Evolutionary conservation across 148 eudicot genomes (phyloP), one percentile per base, ranked within the genome.

Genomic region (Vaccinium corymbosum): DNA sequence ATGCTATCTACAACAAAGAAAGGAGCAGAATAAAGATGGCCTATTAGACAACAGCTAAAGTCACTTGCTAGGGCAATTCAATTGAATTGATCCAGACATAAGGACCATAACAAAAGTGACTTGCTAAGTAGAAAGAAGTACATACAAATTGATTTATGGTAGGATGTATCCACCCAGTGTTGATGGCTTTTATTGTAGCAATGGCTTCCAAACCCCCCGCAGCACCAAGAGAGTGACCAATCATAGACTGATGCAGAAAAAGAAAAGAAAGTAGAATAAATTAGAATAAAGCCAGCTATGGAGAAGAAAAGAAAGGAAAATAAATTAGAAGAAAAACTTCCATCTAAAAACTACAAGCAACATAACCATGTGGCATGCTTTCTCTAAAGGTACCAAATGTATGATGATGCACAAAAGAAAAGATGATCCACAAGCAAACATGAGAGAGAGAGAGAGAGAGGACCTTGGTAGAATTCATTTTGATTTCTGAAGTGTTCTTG

Each of bases 181-280:
- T 94, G 75, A 91, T 85, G 79, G 98, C 98, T 89, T 95, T 95
- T 38, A 95, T 87, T 2, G 98, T 85, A 78, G 98, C 98, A 87
- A 95, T 95, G 80, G 98, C 98, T 93, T 95, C 98, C 94, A 95
- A 83, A 68, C 98, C 98, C 64, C 98, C 98, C 82, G 98, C 98
- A 87, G 98, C 98, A 88, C 98, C 98, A 64, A 95, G 96, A 81
- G 95, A 93, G 90, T 95, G 98, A 32, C 98, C 98, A 82, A 95
- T 95, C 98, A 95, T 94, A 82, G 98, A 95, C 98, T 95, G 93
- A 57, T 84, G 59, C 81, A 0, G 32, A 42, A 53, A 52, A 29
- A 78, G 22, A 86, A 86, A 68, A 51, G 51, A 81, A 62, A 57
- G 79, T 13, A 68, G 73, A 27, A n/a, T 10, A 62, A 79, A 73